Evolutionary conservation across 1,284 basidiomycete species (phyloP).

Genomic region (Moesziomyces aphidis): DNA sequence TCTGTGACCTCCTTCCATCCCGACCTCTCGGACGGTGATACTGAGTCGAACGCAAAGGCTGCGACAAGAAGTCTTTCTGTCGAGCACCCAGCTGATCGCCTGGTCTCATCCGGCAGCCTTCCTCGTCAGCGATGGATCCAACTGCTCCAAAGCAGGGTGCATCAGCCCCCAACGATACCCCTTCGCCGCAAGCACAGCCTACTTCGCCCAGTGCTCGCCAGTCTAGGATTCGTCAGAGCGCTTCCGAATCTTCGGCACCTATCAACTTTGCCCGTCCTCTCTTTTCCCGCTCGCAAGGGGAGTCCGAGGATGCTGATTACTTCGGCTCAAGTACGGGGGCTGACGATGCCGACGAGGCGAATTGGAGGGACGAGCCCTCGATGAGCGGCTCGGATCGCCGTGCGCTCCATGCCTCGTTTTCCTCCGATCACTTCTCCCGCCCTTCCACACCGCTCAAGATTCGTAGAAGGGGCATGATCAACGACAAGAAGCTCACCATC

Average conservation of each 20-base stretch:
- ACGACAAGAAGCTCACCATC: constrained; percentile 37
- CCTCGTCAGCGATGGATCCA: too few relatives aligned
- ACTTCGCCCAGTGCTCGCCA: constrained; percentile 9
- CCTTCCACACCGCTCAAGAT: constrained; percentile 24
- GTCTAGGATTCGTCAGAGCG: constrained; percentile 16
- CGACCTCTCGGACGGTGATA: too few relatives aligned
- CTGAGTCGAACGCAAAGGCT: too few relatives aligned
- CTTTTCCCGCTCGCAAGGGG: background rate
- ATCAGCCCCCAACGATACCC: background rate
- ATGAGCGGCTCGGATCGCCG: constrained; percentile 9
- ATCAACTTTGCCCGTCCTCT: constrained; percentile 35
- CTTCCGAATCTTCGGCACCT: constrained; percentile 10
- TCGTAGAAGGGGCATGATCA: constrained; percentile 23
- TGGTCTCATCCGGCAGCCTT: too few relatives aligned
- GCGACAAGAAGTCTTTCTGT: background rate
- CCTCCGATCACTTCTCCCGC: background rate
- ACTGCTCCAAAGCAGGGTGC: too few relatives aligned
- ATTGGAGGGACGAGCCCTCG: constrained; percentile 10
- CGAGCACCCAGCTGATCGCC: background rate
- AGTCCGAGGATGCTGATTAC: background rate
- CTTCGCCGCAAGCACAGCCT: constrained; percentile 2
- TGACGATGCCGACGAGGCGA: constrained; percentile 6
- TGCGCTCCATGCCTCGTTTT: constrained; percentile 10
- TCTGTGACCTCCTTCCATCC: too few relatives aligned
- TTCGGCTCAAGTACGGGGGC: background rate